A percentile compares a stretch with the other conserved stretches of the same genome.
Evolutionary conservation across 768 basidiomycete species (phyloP).

Genomic region (Termitomyces sp.): DNA sequence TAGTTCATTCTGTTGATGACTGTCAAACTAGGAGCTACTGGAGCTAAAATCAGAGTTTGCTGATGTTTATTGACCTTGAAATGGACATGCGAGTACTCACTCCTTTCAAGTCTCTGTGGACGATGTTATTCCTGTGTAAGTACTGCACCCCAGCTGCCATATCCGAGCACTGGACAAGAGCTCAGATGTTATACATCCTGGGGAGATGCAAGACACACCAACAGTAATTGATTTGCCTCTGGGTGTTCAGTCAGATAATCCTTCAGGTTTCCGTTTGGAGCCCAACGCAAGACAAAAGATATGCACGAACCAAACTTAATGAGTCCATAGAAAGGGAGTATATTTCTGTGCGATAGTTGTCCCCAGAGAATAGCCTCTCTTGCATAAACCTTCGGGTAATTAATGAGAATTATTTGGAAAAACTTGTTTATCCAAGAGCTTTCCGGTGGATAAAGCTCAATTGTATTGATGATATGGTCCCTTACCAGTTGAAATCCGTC

Average conservation of each 20-base stretch:
- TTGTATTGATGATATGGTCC: neutral
- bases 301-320: conserved; percentile 17
- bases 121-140: no score
- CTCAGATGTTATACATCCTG: no score
- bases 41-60: no score
- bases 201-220: no score
- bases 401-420: neutral
- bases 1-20: no score
- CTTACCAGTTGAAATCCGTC: conserved; percentile 4
- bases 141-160: no score
- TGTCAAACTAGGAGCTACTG: no score
- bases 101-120: no score
- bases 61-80: no score
- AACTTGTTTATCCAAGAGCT: conserved; percentile 3
- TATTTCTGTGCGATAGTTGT: neutral
- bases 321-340: conserved; percentile 29
- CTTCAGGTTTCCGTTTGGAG: conserved; percentile 26
- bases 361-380: conserved; percentile 6
- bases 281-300: conserved; percentile 30
- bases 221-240: neutral
- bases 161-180: no score
- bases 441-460: neutral
- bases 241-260: conserved; percentile 16
- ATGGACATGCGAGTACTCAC: no score
- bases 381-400: conserved; percentile 7